These are phyloP conservation scores for Candolleomyces eurysporus DNA, from an alignment of 768 basidiomycete species.

Conservation along the genomic window DNA sequence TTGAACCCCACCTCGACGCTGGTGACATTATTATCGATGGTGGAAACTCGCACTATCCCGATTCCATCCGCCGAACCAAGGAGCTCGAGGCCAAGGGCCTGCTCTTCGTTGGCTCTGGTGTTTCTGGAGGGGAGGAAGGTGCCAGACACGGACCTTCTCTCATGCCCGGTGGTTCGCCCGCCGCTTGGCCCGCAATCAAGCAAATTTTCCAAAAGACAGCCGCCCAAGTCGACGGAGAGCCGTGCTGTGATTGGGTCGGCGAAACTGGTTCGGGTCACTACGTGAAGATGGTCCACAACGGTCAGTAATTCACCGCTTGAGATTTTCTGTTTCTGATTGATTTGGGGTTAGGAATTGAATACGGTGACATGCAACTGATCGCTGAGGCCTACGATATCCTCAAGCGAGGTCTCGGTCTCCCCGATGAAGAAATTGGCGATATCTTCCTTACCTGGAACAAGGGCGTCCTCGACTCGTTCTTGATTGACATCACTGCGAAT, in stretches of 20 bases:
- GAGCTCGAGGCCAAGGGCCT: conserved; percentile 94
- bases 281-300: conserved; percentile 99
- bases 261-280: conserved; percentile 95
- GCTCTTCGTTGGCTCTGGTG: conserved; percentile 97
- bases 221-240: conserved; percentile 91
- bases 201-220: conserved; percentile 98
- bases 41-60: conserved; percentile 99
- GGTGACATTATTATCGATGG: conserved; percentile 99
- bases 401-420: conserved; percentile 88
- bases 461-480: conserved; percentile 99
- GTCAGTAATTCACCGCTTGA: conserved; percentile 35
- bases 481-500: conserved; percentile 97
- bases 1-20: conserved; percentile 84
- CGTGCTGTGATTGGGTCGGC: conserved; percentile 99
- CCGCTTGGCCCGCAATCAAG: conserved; percentile 96
- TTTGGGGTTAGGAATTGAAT: conserved; percentile 84
- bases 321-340: conserved; percentile 4
- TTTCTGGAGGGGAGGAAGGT: conserved; percentile 99
- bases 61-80: conserved; percentile 90
- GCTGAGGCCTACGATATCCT: conserved; percentile 99
- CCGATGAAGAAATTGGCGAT: conserved; percentile 87
- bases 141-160: conserved; percentile 95
- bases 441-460: conserved; percentile 97
- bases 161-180: conserved; percentile 96
- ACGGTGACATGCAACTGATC: conserved; percentile 99